Base-by-base conservation (phyloP, 2,329 filamentous ascomycete genomes). In the Fusarium penzigii region DNA sequence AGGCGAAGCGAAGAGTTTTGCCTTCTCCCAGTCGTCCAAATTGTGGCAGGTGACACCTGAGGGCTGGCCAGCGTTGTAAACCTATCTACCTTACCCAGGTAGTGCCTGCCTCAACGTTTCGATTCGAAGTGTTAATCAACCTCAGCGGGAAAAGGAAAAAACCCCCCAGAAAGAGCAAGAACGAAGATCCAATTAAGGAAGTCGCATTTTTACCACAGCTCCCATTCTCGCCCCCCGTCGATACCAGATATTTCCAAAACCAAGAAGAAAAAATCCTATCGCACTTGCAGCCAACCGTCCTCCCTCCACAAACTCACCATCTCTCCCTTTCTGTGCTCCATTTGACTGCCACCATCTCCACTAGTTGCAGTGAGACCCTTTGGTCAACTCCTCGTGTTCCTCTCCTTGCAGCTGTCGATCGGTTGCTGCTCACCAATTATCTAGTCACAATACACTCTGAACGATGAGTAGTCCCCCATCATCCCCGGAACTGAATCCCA, bases 401-500 rank as follows among this genome's bases (percentile, higher is more conserved):
- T 52, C 47, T 46, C 53, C 29, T 25, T 25, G 20, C 20, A 25
- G 7, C 7, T 25, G 20, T 25, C 20, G 20, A 25, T 25, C 20
- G 29, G 50, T 34, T 42, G 14, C 20, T 14, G 25, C 13, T 17
- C 42, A 12, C n/a, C 13, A 7, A 17, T 20, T 29, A 20, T 40
- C 25, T 10, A 17, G 32, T 25, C 17, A 12, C 38, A 20, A 16
- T 39, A 51, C 45, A 25, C 36, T 20, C 17, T 44, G 40, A 20
- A 36, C 42, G 32, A 65, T 64, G 64, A 65, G 55, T 41, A 69
- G 59, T 38, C 70, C 76, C 36, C 67, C 76, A 20, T 78, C 77
- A 17, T 80, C 80, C 29, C 79, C 78, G 5, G 74, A 77, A 55
- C 73, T 81, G 65, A 76, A 77, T 44, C 77, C 79, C 14, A 68